Evolutionary conservation across 2,329 filamentous ascomycete species (phyloP), one percentile per base, ranked within the genome.

Genomic region (Aspergillus sp.): DNA sequence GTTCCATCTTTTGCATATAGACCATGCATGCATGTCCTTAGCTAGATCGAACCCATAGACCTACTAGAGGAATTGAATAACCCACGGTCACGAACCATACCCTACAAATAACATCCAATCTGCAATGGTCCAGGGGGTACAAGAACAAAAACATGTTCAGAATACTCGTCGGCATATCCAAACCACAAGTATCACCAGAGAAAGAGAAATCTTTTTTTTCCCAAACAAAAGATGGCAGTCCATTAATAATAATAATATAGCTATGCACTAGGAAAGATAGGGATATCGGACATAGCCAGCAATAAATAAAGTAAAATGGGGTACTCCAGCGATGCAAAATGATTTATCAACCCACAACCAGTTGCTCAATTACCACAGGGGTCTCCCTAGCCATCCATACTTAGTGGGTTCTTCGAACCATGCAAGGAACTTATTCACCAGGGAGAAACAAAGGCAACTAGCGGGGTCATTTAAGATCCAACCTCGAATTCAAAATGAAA

Each of bases 241-340:
- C 34, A 37, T 37, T 13, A 37, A 37, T n/a, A 45, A 24, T 13
- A 45, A 37, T 37, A 37, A 37, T 37, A 27, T 27, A 27, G 34
- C 19, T 34, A 22, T 48, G 19, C 17, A 48, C 45, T 19, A 33
- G 5, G 15, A 33, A 48, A 48, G 17, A n/a, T 48, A 48, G 3
- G 6, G 7, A 30, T 45, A 45, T n/a, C 17, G 6, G 20, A 12
- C 37, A 42, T 42, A 42, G 37, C 37, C 30, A 45, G 13, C 27
- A n/a, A 22, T 24, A 17, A 41, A n/a, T 17, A 22, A 22, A 44
- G 13, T 7, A 42, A 17, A 37, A 37, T n/a, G 47, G 13, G 19
- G 19, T 40, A 17, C 49, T 52, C 55, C 34, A 34, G 11, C 22
- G 9, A 57, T 57, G 55, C 44, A 57, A 48, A 44, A 34, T 46